Evolutionary conservation across 2,329 filamentous ascomycete genomes (phyloP), one percentile per base, ranked within the genome.

Genomic region (Pezicula neosporulosa): DNA sequence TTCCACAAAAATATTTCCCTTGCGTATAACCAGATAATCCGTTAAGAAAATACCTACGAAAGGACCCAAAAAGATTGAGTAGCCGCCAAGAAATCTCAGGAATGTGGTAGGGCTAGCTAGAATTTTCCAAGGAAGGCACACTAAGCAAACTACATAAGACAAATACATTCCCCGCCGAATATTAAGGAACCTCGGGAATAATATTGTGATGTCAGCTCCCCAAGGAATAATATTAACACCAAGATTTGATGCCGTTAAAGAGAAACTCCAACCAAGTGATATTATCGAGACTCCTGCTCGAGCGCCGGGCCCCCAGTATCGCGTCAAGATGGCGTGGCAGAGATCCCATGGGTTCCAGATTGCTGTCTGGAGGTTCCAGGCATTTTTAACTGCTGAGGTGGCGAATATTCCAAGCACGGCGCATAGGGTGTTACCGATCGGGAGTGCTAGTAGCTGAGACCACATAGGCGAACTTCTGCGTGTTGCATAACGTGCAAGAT

Each of bases 341-440:
- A 52, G 46, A 45, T 54, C 51, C 54, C 54, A 56, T 10, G 43
- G 51, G 21, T 56, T 54, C 53, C 53, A 56, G 13, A 54, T 30
- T 15, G 39, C 60, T 27, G 12, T 53, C 13, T 43, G 19, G 51
- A 64, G 56, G n/a, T 65, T 67, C 65, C 70, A 74, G 12, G 58
- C 54, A 43, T 70, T 68, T 57, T 73, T 72, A 48, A 73, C 69
- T 13, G 70, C 66, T 3, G 68, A 65, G 0, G 71, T 73, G 1
- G 68, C 66, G 27, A 73, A 58, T 51, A 75, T 74, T 15, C 72
- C 72, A 12, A 74, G 60, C 30, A 61, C 63, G 10, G 70, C 69
- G 6, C 67, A 69, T n/a, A 72, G 53, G 2, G 72, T 72, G 16
- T 72, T 67, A 15, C 66, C 66, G 30, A 74, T 61, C 0, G 70